A percentile compares a stretch with the other conserved stretches of the same genome.
These are phyloP conservation scores for Beta vulgaris DNA, from an alignment of 148 eudicot species.

Conservation along the genomic window DNA sequence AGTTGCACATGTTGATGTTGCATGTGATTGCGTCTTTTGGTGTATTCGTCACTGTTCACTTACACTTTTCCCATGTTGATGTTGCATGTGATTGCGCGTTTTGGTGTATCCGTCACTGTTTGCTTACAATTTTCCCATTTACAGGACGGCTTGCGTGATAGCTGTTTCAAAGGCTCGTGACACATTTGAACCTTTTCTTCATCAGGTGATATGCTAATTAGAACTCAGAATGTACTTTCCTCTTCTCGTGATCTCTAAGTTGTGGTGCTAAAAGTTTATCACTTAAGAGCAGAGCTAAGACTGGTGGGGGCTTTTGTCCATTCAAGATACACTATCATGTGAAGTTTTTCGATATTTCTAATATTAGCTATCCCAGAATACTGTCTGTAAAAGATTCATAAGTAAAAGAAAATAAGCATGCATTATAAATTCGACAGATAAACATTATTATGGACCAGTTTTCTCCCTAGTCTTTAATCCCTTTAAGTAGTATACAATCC, in stretches of 20 bases:
- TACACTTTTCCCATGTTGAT: neutral
- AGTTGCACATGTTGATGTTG: neutral
- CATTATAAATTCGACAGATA: neutral
- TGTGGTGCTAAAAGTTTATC: neutral
- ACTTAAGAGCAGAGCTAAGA: neutral
- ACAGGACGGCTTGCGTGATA: conserved; percentile 96
- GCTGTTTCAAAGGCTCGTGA: conserved; percentile 99
- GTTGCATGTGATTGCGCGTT: neutral
- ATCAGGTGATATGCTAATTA: conserved; percentile 60
- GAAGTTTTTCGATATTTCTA: neutral
- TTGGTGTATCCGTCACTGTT: neutral
- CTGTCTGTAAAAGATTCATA: neutral
- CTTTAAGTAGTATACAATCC: neutral
- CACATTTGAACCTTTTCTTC: conserved; percentile 94
- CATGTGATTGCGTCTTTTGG: neutral
- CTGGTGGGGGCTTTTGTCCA: neutral
- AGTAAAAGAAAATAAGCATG: neutral
- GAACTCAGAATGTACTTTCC: neutral
- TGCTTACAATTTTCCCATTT: conserved; percentile 8
- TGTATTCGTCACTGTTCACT: neutral
- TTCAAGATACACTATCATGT: neutral
- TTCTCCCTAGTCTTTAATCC: too few species aligned
- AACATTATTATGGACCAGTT: neutral
- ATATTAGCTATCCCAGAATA: neutral
- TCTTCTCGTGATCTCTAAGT: conserved; percentile 3